phyloP scores from a whole-genome alignment of 306 rosid species.

The Pueraria montana region DNA sequence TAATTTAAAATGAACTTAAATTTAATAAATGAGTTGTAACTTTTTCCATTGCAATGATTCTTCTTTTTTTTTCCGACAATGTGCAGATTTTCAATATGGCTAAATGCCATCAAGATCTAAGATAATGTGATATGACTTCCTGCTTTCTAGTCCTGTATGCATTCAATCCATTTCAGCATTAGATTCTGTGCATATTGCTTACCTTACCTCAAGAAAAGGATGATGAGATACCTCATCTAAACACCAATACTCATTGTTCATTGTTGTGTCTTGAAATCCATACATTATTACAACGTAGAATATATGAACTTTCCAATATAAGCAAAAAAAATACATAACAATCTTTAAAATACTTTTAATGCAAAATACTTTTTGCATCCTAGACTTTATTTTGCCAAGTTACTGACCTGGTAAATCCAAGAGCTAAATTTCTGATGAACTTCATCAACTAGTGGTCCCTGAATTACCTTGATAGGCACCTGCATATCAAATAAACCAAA shows the following conservation, averaged over 20 bases:
- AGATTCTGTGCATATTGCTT: neutral
- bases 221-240: neutral
- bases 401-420: slow-evolving; percentile 88
- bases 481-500: slow-evolving; percentile 42
- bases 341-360: neutral
- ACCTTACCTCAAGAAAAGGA: slow-evolving; percentile 10
- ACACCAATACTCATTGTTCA: slow-evolving; percentile 6
- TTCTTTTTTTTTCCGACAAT: neutral
- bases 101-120: neutral
- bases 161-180: slow-evolving; percentile 15
- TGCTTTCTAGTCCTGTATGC: neutral
- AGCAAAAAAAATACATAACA: neutral
- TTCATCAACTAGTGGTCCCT: slow-evolving; percentile 79
- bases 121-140: neutral
- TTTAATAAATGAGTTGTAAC: neutral
- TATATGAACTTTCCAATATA: neutral
- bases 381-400: slow-evolving; percentile 31
- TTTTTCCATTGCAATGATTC: neutral
- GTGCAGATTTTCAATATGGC: neutral
- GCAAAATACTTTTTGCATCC: neutral
- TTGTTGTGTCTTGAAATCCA: neutral
- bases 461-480: slow-evolving; percentile 72
- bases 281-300: slow-evolving; percentile 11
- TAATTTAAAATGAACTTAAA: slow-evolving; percentile 1
- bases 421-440: slow-evolving; percentile 76